Base-by-base conservation (phyloP, 345 rosid genomes). In the Jatropha curcas region DNA sequence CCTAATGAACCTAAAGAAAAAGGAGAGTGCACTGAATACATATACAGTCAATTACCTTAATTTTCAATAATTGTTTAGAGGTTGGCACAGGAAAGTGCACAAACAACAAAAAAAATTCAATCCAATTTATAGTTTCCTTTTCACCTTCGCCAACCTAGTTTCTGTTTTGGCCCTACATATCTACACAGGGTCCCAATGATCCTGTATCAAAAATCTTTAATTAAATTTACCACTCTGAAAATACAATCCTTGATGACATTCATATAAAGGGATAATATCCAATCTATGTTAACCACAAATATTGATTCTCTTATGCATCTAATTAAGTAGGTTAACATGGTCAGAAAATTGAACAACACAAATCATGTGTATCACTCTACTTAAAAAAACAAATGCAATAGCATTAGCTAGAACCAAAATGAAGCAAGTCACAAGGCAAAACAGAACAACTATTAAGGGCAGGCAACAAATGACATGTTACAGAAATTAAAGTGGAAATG, bases 351-450 rank as follows among this genome's bases (percentile, higher is more conserved):
- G 51, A 25, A 58, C 20, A 19, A 58, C 10, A 59, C 43, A 1
- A 34, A 16, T 31, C 10, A 71, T 33, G 51, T 33, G 14, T 22
- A 20, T 17, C 50, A 1, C 30, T 22, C 72, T 48, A n/a, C 33
- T 22, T 13, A 35, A 24, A 24, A 25, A 37, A 50, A 25, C 62
- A 71, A 59, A n/a, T n/a, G n/a, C n/a, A n/a, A n/a, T n/a, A 19
- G 71, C 74, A 27, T 58, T 60, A 71, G 34, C 57, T 6, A n/a
- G n/a, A n/a, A n/a, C n/a, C n/a, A 16, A 24, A 45, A 13, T 34
- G 30, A 34, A 58, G 45, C 60, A 46, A 14, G 7, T 20, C 30
- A 71, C 12, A 27, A 16, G 4, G 25, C 25, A 4, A 16, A 25
- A 55, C 22, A 4, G 20, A 45, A 22, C 30, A 68, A 53, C 20